Base-by-base conservation (phyloP, 176 grass and related monocot genomes). In the Saccharum spontaneum region DNA sequence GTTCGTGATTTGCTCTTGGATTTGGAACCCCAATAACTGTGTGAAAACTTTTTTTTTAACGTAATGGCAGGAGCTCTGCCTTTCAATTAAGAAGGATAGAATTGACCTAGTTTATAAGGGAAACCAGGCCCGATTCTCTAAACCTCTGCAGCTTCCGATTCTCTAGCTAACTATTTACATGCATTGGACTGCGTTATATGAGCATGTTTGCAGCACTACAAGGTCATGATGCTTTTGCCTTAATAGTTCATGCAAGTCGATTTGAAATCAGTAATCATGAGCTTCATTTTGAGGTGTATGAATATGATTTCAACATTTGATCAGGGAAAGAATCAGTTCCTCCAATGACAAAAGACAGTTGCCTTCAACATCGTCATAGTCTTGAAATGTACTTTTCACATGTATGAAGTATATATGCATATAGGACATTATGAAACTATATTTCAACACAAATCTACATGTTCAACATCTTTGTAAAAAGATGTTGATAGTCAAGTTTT, bases 261-360 rank as follows among this genome's bases (percentile, higher is more conserved):
- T 8, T 23, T 60, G 22, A 74, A 88, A 70, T 39, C 30, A 84
- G 26, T 74, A 67, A 73, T 12, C 45, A 2, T 36, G 43, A 55
- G 4, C 87, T 85, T 84, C 36, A 75, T 84, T 30, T 43, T 28
- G 43, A 84, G 20, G 10, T 48, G 26, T 40, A 15, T 75, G 60
- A 69, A n/a, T 67, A 59, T 18, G 24, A 45, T 73, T 59, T 22
- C 14, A 79, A 75, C 49, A 59, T 78, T 69, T 70, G 31, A 67
- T 5, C 16, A 68, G 30, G 31, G 31, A 15, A 68, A 80, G 37
- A 7, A 74, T 11, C 26, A 18, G n/a, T 73, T 6, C 39, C n/a
- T 73, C 6, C 23, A 45, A 13, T 72, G 6, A 48, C 41, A 73
- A 73, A 73, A 46, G 40, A 46, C 3, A 73, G 5, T 49, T 28